A percentile compares a stretch with the other conserved stretches of the same genome.
Conservation (phyloP, 2,329 filamentous ascomycete species). For the Verticillium zaregamsianum region DNA sequence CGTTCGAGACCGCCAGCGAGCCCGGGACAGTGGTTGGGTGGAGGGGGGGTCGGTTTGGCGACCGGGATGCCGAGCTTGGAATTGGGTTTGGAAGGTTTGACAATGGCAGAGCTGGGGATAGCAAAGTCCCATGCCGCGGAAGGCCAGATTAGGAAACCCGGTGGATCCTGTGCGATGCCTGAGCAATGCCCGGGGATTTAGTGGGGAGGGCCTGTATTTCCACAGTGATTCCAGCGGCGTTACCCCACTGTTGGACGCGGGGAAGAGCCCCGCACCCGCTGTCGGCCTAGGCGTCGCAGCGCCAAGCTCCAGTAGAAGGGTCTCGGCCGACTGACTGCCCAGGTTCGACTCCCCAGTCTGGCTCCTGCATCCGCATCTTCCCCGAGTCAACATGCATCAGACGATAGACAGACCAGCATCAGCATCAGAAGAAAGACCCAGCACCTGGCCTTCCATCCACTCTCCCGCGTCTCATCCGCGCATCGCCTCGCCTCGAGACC, state of each 20-base stretch:
- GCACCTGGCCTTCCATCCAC: not conserved
- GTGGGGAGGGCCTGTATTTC: not conserved
- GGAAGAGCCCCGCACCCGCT: not conserved
- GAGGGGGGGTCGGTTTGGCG: not conserved
- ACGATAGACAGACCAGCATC: not conserved
- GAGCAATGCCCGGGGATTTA: not conserved
- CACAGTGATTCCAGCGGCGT: not conserved
- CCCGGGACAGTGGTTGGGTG: not conserved
- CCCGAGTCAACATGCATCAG: not conserved
- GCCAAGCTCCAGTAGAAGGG: not conserved
- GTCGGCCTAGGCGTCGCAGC: not conserved
- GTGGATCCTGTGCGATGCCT: not conserved
- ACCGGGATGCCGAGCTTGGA: constrained; percentile 1
- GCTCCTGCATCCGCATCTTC: not conserved
- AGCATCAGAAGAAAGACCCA: not conserved
- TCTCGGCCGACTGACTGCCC: not conserved
- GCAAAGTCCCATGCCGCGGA: not conserved
- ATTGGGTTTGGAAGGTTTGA: not conserved
- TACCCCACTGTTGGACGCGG: not conserved
- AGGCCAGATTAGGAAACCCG: not conserved
- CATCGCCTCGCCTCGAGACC: not conserved
- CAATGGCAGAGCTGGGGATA: not conserved
- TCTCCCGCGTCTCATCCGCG: not conserved
- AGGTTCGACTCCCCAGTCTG: not conserved
- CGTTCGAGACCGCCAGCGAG: not conserved